Percentiles rank a stretch among this genome's conserved stretches.
Conservation (phyloP, 2,329 filamentous ascomycete species). For the Microascus cirrosus region DNA sequence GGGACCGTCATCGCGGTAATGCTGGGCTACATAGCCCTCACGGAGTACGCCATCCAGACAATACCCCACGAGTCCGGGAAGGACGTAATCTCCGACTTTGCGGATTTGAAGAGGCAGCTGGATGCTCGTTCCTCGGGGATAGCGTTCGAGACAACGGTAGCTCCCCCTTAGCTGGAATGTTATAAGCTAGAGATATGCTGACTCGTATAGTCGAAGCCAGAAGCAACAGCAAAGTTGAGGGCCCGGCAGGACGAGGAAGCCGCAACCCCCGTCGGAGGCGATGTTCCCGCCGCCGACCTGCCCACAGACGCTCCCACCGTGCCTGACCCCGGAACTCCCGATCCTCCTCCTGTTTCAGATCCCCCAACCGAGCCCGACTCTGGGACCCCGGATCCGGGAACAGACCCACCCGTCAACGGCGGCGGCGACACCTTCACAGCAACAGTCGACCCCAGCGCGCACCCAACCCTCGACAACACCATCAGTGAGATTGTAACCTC, state of each 20-base stretch:
- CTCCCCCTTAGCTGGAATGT: background rate
- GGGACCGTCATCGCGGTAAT: background rate
- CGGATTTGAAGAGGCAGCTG: background rate
- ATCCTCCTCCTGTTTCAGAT: no score
- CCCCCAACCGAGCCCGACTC: no score
- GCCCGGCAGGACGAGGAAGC: background rate
- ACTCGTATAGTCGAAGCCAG: background rate
- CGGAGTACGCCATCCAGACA: background rate
- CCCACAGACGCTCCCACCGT: no score
- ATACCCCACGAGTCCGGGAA: background rate
- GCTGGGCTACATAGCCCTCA: conserved; percentile 1
- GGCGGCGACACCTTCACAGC: background rate
- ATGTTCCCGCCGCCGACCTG: background rate
- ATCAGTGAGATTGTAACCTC: background rate
- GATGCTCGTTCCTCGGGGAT: background rate
- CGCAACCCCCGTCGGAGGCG: background rate
- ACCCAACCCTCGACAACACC: background rate
- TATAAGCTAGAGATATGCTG: background rate
- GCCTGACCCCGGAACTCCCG: no score
- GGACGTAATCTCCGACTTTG: background rate
- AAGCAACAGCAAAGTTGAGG: background rate
- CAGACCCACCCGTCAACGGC: background rate
- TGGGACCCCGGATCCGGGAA: no score
- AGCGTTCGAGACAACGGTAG: background rate
- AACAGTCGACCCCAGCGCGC: background rate